Evolutionary conservation across 2,329 filamentous ascomycete genomes (phyloP).

Genomic region (Aureobasidium sp.): DNA sequence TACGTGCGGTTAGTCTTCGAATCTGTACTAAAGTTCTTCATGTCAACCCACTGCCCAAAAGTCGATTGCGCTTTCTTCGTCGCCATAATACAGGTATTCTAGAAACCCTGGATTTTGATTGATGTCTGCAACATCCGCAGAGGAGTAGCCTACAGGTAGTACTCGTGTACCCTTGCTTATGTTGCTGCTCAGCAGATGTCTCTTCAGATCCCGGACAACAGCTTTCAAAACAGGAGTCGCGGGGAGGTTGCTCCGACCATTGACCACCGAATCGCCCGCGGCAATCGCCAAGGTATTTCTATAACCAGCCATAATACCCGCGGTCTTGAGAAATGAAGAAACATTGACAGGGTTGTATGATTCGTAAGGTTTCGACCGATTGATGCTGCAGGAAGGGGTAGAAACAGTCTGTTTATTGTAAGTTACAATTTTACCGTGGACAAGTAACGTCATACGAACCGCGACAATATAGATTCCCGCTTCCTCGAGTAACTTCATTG

Average conservation of each 20-base stretch:
- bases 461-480: slow-evolving; percentile 17
- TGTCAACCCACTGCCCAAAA: slow-evolving; percentile 12
- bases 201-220: slow-evolving; percentile 17
- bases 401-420: background rate
- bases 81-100: slow-evolving; percentile 13
- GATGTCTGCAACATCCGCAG: background rate
- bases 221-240: slow-evolving; percentile 16
- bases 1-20: background rate
- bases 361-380: slow-evolving; percentile 5
- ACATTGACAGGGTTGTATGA: slow-evolving; percentile 14
- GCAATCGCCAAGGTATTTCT: slow-evolving; percentile 14
- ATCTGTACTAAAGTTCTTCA: background rate
- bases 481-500: slow-evolving; percentile 18
- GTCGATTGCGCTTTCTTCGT: slow-evolving; percentile 1
- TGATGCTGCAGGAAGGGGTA: slow-evolving; percentile 9
- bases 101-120: background rate
- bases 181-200: slow-evolving; percentile 13
- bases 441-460: background rate
- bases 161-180: slow-evolving; percentile 12
- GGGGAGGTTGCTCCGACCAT: background rate
- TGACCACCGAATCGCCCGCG: slow-evolving; percentile 14
- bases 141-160: slow-evolving; percentile 17
- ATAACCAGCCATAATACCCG: slow-evolving; percentile 14
- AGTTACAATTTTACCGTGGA: background rate
- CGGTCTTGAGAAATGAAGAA: background rate